Base-by-base conservation (phyloP, 148 eudicot genomes). In the Rhododendron henanense region DNA sequence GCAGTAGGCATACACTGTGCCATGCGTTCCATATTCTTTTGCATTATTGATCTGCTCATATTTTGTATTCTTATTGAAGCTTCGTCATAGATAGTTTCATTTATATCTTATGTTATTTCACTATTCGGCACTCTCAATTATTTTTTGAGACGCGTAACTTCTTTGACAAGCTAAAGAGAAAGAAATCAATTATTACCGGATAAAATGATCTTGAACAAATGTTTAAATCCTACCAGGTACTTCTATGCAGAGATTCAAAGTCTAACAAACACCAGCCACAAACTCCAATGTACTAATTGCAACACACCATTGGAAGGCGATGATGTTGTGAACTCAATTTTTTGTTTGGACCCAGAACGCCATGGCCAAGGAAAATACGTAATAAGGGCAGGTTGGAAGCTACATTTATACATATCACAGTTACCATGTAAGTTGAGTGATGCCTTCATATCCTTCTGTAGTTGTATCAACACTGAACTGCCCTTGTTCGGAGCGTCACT, bases 341-440 rank as follows among this genome's bases (percentile, higher is more conserved):
- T 93, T 81, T 88, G 65, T 84, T 69, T 92, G 91, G 95, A 89
- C 80, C 79, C 88, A 9, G 90, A 90, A 82, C 82, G 73, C 75
- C 84, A 79, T 86, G 91, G 86, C 77, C 81, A 55, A 84, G 84
- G 90, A 84, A 94, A 89, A 84, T 93, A 89, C 91, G 91, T 85
- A 88, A 57, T 96, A 86, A 94, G 84, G 88, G 90, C 87, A 71
- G 97, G 94, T 69, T 96, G 95, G 96, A 88, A 91, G 85, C 91
- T 95, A 35, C 99, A 96, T 88, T 75, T 96, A 89, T 96, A 96
- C 85, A 89, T 96, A 84, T 96, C 99, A 21, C 99, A 96, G 87
- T 88, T 95, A 83, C 99, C 99, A 73, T 96, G 99, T 95, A 85
- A 91, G 97, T 91, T 57, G 31, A 77, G 47, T 81, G 39, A 8